A percentile compares a stretch with the other conserved stretches of the same genome.
phyloP scores from a whole-genome alignment of 2,329 filamentous ascomycete genomes.

The Beauveria varroae region DNA sequence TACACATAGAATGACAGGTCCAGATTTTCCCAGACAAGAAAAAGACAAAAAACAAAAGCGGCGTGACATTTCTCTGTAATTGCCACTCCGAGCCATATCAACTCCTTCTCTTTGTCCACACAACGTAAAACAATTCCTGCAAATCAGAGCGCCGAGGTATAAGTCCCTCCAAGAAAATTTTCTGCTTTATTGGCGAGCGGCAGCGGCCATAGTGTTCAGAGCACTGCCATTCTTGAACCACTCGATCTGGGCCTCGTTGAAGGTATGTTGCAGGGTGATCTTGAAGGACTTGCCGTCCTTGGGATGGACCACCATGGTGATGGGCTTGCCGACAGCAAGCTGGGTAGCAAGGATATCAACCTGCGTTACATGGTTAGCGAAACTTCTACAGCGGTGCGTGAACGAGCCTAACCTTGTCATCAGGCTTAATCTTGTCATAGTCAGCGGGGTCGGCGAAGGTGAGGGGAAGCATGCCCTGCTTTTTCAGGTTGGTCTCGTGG shows the following conservation, averaged over 20 bases:
- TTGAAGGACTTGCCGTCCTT: conserved; percentile 78
- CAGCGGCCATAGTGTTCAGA: conserved; percentile 96
- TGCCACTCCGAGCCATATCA: not conserved
- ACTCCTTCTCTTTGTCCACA: conserved; percentile 5
- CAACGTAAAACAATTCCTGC: conserved; percentile 4
- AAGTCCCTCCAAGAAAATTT: not conserved
- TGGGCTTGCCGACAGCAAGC: conserved; percentile 83
- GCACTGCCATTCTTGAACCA: conserved; percentile 99
- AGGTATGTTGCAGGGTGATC: conserved; percentile 83
- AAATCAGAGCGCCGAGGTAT: conserved; percentile 10
- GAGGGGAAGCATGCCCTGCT: conserved; percentile 99
- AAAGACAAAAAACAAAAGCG: not conserved
- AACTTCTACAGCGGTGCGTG: conserved; percentile 13
- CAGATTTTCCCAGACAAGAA: conserved; percentile 4
- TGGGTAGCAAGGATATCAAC: conserved; percentile 84
- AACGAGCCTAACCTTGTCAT: conserved; percentile 61
- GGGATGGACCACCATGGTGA: conserved; percentile 88
- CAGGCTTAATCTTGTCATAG: conserved; percentile 92
- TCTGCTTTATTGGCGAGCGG: conserved; percentile 24
- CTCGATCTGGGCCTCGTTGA: conserved; percentile 95
- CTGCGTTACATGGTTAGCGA: conserved; percentile 21
- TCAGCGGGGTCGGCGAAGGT: conserved; percentile 92
- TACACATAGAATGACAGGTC: conserved; percentile 9
- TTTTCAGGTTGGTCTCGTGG: conserved; percentile 99
- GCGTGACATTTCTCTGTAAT: not conserved